Base-by-base conservation (phyloP, 106 monocot species). In the Triglochin maritima region DNA sequence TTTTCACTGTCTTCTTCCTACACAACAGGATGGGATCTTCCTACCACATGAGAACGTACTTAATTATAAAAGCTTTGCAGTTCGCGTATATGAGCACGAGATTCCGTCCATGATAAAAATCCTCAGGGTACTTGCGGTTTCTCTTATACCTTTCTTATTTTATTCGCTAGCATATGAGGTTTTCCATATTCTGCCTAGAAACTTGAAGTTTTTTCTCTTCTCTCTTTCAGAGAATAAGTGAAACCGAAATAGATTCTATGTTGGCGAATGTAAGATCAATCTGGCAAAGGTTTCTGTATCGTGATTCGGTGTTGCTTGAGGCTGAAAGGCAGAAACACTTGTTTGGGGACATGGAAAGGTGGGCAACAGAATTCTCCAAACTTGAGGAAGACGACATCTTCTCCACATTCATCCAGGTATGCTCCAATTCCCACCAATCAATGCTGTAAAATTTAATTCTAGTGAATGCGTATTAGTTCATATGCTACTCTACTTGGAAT, bases 1-100 rank as follows among this genome's bases (percentile, higher is more conserved):
- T 8, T 11, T 52, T 52, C 11, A 11, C 11, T 52, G 7, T 52
- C 52, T 11, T 52, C 11, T 63, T 46, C 5, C 17, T 45, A 12
- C 47, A 10, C 79, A 47, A 50, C 62, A 94, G 94, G 95, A 95
- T 81, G 95, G 90, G 13, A 95, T 95, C 59, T 90, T 81, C 56
- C 76, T 95, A 17, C 95, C 95, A 47, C 88, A 90, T 68, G 95
- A 95, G 63, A 95, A 95, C 77, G 73, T 95, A 10, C 78, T 95
- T 3, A 83, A 95, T 46, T 95, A 85, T 56, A 59, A 82, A 44
- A 88, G 81, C 68, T 95, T 95, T 83, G 81, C 85, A 16, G 83
- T 95, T 73, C 85, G 83, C 14, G 77, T 90, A 64, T 44, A 57
- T 8, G 95, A 95, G 80, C 78, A 95, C 59, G 85, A 95, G 54